Evolutionary conservation across 176 grass and related monocot genomes (phyloP).

Genomic region (Dactylis glomerata): DNA sequence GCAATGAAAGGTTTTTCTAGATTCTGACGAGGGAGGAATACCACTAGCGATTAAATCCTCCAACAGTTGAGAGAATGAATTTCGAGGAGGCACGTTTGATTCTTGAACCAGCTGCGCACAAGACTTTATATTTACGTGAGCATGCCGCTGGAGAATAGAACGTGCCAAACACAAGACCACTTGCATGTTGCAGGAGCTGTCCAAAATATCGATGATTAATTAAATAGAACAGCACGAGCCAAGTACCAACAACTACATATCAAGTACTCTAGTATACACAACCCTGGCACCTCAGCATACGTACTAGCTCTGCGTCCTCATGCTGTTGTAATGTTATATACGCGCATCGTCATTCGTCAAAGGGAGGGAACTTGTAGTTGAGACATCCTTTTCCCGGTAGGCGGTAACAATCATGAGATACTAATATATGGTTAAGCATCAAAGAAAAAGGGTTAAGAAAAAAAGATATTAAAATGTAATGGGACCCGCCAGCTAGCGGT

Average conservation of each 20-base stretch:
- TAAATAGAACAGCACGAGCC: not conserved
- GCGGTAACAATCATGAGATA: slow-evolving; percentile 8
- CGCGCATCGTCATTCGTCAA: slow-evolving; percentile 11
- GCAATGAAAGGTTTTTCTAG: not conserved
- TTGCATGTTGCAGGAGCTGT: not conserved
- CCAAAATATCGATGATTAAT: not conserved
- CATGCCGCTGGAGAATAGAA: not conserved
- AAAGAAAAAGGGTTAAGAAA: not conserved
- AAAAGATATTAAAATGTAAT: not conserved
- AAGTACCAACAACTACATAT: not conserved
- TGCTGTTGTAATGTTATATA: slow-evolving; percentile 20
- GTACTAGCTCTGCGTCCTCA: not conserved
- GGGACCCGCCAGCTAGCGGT: not conserved
- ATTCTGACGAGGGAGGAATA: too few species aligned
- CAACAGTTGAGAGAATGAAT: too few species aligned
- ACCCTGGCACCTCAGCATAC: not conserved
- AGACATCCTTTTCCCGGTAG: slow-evolving; percentile 35
- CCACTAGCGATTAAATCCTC: not conserved
- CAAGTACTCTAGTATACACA: not conserved
- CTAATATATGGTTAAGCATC: not conserved
- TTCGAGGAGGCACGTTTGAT: not conserved
- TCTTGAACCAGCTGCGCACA: not conserved
- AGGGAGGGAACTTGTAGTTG: slow-evolving; percentile 4
- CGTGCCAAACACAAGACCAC: not conserved
- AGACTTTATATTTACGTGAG: too few species aligned